Percentiles rank a stretch among this genome's conserved stretches.
Evolutionary conservation across 2,329 filamentous ascomycete genomes (phyloP).

Genomic region (Fusarium sp.): DNA sequence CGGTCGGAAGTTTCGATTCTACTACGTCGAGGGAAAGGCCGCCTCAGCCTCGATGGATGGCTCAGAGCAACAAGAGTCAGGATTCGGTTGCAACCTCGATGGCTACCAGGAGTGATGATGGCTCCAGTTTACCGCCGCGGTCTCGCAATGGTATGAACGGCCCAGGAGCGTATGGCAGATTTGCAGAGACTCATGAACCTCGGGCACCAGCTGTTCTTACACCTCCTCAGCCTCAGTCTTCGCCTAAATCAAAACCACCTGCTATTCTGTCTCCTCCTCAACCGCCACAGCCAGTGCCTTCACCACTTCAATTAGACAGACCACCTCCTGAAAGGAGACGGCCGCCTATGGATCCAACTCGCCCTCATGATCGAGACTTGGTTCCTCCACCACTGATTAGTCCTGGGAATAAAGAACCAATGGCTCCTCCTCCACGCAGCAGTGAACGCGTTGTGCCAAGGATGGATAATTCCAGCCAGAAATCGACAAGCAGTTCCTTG

Average conservation of each 20-base stretch:
- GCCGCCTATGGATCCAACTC: constrained; percentile 73
- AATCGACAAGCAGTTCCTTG: constrained; percentile 44
- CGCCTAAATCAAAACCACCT: constrained; percentile 43
- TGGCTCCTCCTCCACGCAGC: constrained; percentile 64
- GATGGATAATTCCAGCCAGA: constrained; percentile 57
- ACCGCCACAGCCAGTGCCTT: constrained; percentile 44
- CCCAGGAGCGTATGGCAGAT: constrained; percentile 55
- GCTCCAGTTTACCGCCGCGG: constrained; percentile 62
- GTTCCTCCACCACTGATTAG: constrained; percentile 71
- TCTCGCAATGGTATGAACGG: constrained; percentile 64
- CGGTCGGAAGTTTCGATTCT: constrained; percentile 66
- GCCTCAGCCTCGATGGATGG: constrained; percentile 60
- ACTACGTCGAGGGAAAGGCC: constrained; percentile 56
- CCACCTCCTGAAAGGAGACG: constrained; percentile 72
- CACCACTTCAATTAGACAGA: constrained; percentile 53
- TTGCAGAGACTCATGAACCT: constrained; percentile 51
- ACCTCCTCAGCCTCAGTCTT: constrained; percentile 43
- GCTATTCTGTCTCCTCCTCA: constrained; percentile 39
- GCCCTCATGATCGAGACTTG: constrained; percentile 66
- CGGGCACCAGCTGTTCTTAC: constrained; percentile 33
- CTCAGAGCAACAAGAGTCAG: constrained; percentile 67
- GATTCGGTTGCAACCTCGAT: constrained; percentile 67
- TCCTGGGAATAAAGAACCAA: constrained; percentile 59
- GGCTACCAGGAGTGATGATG: constrained; percentile 63
- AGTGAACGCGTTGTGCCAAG: constrained; percentile 61